Conservation (phyloP, 208 protist species). For the Plasmodiophora brassicae region DNA sequence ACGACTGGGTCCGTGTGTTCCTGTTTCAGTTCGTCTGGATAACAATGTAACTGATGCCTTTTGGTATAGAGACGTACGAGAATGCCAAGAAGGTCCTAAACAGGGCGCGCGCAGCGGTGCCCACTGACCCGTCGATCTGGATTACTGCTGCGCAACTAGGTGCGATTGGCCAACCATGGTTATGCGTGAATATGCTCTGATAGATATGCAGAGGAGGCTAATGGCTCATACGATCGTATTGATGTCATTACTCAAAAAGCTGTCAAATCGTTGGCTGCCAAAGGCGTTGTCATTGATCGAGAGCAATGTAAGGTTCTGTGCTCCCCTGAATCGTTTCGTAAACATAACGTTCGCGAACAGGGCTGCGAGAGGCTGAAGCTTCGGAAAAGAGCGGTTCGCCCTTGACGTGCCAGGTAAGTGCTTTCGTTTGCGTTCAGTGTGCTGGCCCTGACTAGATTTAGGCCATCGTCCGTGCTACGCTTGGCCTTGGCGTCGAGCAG, state of each 20-base stretch:
- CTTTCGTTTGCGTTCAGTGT: neutral
- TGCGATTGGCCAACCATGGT: neutral
- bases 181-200: neutral
- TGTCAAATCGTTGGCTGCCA: slow-evolving; percentile 52
- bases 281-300: slow-evolving; percentile 56
- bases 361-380: slow-evolving; percentile 71
- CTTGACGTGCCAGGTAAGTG: slow-evolving; percentile 54
- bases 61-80: slow-evolving; percentile 57
- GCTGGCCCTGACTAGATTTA: slow-evolving; percentile 30
- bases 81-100: slow-evolving; percentile 69
- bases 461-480: slow-evolving; percentile 61
- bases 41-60: neutral
- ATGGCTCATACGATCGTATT: slow-evolving; percentile 53
- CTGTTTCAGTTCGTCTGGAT: neutral
- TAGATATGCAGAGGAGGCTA: slow-evolving; percentile 65
- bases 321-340: no score
- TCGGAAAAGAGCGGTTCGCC: slow-evolving; percentile 58
- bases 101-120: slow-evolving; percentile 65
- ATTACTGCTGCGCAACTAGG: slow-evolving; percentile 74
- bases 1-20: slow-evolving; percentile 61
- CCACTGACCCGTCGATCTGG: slow-evolving; percentile 75
- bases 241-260: slow-evolving; percentile 59
- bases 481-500: slow-evolving; percentile 68
- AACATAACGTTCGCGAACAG: no score
- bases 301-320: no score